Evolutionary conservation across 129 eudicot genomes (phyloP).

Genomic region (Chrysanthemum seticuspe): DNA sequence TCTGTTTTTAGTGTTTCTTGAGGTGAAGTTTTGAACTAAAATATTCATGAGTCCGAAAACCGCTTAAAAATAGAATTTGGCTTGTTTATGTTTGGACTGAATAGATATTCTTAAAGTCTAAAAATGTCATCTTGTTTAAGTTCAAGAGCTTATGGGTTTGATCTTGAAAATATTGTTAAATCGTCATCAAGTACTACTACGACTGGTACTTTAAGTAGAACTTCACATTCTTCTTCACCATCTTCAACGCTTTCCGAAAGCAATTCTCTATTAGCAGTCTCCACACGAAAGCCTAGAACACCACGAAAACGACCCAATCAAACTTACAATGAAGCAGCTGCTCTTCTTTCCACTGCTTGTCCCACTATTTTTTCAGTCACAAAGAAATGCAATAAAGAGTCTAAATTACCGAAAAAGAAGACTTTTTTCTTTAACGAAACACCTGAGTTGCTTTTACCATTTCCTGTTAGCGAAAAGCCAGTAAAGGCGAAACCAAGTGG

Average conservation of each 20-base stretch:
- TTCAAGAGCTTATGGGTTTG: slow-evolving; percentile 49
- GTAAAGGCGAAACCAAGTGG: slow-evolving; percentile 33
- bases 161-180: slow-evolving; percentile 54
- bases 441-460: slow-evolving; percentile 58
- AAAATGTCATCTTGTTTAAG: slow-evolving; percentile 73
- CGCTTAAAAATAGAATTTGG: not conserved
- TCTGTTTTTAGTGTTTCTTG: slow-evolving; percentile 6
- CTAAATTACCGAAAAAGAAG: slow-evolving; percentile 44
- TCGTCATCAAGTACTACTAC: slow-evolving; percentile 40
- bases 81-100: not conserved
- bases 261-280: slow-evolving; percentile 64
- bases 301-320: slow-evolving; percentile 87
- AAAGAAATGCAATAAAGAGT: slow-evolving; percentile 48
- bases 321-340: slow-evolving; percentile 86
- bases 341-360: slow-evolving; percentile 71
- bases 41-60: not conserved
- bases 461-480: slow-evolving; percentile 40
- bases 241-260: slow-evolving; percentile 81
- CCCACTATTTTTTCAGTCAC: slow-evolving; percentile 61
- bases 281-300: slow-evolving; percentile 72
- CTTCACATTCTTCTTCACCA: slow-evolving; percentile 72
- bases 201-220: slow-evolving; percentile 34
- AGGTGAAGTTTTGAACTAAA: not conserved
- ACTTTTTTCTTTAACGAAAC: slow-evolving; percentile 38
- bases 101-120: not conserved